These are phyloP conservation scores for Garcia nutans DNA, from an alignment of 345 rosid genomes.

Conservation along the genomic window DNA sequence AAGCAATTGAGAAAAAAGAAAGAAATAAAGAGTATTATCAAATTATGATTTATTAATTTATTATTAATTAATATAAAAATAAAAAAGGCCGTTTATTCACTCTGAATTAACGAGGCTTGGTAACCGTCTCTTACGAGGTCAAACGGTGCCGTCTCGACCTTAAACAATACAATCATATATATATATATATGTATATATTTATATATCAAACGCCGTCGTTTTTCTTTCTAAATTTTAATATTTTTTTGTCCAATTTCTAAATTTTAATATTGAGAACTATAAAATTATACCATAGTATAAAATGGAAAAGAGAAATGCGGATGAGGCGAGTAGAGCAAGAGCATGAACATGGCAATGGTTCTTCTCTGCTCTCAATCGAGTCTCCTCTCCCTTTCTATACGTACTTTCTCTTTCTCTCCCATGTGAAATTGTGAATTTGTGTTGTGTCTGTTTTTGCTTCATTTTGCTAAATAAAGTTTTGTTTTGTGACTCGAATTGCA, in stretches of 20 bases:
- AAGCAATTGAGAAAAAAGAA: neutral
- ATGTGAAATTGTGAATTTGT: neutral
- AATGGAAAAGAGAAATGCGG: neutral
- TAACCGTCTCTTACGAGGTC: too few species aligned
- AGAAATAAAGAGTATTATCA: neutral
- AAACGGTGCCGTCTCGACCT: too few species aligned
- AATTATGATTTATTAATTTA: too few species aligned
- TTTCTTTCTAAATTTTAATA: too few species aligned
- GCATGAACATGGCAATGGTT: constrained; percentile 13
- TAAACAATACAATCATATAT: too few species aligned
- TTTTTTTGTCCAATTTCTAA: too few species aligned
- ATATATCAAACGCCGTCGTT: too few species aligned
- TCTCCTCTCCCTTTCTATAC: neutral
- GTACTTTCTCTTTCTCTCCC: neutral
- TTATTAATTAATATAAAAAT: neutral
- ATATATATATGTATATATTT: too few species aligned
- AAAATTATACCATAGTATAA: neutral
- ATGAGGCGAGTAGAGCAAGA: constrained; percentile 9
- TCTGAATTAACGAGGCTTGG: neutral
- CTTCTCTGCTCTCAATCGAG: constrained; percentile 17
- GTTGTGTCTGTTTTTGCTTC: neutral
- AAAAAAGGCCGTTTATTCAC: neutral
- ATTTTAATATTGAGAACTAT: neutral
- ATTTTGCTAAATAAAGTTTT: neutral
- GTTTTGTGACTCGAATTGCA: constrained; percentile 12